These are phyloP conservation scores for Fusarium duplospermum DNA, from an alignment of 2,329 filamentous ascomycete species.

Conservation along the genomic window DNA sequence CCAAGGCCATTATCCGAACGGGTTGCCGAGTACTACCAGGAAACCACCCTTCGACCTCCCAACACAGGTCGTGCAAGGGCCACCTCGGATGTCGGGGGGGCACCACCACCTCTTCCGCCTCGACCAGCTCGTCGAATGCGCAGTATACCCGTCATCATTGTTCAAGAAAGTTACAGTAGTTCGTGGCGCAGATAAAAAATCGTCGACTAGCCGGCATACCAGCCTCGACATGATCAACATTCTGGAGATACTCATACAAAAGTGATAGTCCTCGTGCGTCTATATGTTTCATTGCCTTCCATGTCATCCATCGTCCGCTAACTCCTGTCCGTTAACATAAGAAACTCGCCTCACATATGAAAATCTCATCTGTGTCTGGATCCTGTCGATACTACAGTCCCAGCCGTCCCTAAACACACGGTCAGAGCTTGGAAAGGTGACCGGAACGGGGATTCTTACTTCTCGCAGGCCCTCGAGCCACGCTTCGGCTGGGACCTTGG, in stretches of 20 bases:
- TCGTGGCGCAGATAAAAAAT: conserved; percentile 35
- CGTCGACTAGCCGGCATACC: conserved; percentile 16
- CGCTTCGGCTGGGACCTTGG: conserved; percentile 31
- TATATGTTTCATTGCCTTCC: not conserved
- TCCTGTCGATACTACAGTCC: conserved; percentile 27
- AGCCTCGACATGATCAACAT: conserved; percentile 30
- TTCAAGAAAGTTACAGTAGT: conserved; percentile 42
- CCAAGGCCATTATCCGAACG: conserved; percentile 26
- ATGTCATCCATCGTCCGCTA: conserved; percentile 4
- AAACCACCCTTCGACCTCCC: conserved; percentile 18
- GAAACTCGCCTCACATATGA: not conserved
- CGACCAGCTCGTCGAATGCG: conserved; percentile 40
- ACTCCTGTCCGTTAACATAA: conserved; percentile 12
- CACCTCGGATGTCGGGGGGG: conserved; percentile 39
- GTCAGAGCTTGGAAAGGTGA: conserved; percentile 45
- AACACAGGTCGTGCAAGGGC: conserved; percentile 19
- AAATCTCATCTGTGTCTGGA: conserved; percentile 33
- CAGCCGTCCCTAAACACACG: conserved; percentile 39
- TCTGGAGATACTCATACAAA: conserved; percentile 20
- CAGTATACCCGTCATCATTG: conserved; percentile 46
- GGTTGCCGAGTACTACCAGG: conserved; percentile 17
- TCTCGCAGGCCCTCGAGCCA: conserved; percentile 37
- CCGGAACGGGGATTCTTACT: conserved; percentile 43
- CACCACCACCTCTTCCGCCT: conserved; percentile 42
- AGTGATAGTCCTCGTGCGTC: conserved; percentile 28